Evolutionary conservation across 2,329 filamentous ascomycete species (phyloP).

Genomic region (Xylariaceae sp.): DNA sequence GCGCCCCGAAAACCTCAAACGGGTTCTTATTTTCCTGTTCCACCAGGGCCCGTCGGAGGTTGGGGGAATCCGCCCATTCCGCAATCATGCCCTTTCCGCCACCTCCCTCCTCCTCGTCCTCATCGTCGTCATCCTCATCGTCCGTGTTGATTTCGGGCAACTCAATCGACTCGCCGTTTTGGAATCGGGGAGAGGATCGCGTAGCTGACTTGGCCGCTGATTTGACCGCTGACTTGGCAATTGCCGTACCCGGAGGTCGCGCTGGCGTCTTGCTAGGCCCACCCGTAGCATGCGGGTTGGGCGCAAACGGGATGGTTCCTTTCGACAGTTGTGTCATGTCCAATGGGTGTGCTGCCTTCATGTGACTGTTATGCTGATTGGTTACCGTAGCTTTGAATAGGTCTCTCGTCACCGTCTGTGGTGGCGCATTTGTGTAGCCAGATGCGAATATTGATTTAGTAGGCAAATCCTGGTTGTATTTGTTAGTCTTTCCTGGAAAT

Average conservation of each 20-base stretch:
- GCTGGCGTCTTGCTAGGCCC: conserved; percentile 65
- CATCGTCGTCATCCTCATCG: conserved; percentile 74
- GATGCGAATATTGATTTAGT: conserved; percentile 55
- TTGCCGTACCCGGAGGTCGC: conserved; percentile 42
- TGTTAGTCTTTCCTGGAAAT: conserved; percentile 31
- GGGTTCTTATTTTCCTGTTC: conserved; percentile 83
- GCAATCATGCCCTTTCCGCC: conserved; percentile 58
- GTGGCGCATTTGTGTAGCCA: conserved; percentile 56
- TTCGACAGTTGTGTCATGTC: conserved; percentile 86
- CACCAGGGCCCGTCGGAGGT: conserved; percentile 67
- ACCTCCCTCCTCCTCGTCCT: conserved; percentile 45
- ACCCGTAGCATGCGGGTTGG: conserved; percentile 53
- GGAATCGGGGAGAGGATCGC: conserved; percentile 75
- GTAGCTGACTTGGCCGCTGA: conserved; percentile 41
- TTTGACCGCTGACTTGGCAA: conserved; percentile 51
- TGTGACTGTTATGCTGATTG: conserved; percentile 59
- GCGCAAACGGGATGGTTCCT: conserved; percentile 83
- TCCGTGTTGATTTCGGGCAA: conserved; percentile 95
- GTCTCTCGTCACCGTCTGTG: conserved; percentile 48
- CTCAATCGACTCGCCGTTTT: conserved; percentile 83
- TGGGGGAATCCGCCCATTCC: conserved; percentile 84
- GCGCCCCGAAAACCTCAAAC: conserved; percentile 79
- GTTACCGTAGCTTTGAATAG: conserved; percentile 63
- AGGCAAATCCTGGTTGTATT: conserved; percentile 47
- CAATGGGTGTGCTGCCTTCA: conserved; percentile 61